Conservation (phyloP, 768 basidiomycete genomes). For the Lactifluus volemus region DNA sequence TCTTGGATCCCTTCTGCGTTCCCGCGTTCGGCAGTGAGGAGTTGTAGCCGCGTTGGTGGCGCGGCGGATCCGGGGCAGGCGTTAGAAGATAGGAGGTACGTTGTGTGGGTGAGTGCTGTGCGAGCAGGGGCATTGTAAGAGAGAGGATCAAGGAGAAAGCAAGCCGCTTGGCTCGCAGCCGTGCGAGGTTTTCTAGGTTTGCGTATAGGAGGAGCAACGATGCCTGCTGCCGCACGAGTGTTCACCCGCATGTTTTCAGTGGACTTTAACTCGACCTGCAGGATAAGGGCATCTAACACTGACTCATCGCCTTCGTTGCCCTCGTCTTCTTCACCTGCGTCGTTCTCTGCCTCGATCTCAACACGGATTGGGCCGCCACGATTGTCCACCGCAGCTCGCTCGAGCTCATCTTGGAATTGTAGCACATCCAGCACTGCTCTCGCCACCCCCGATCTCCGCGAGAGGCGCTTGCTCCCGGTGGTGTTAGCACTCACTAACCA, state of each 20-base stretch:
- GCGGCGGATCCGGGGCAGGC: slow-evolving; percentile 19
- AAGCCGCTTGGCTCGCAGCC: slow-evolving; percentile 39
- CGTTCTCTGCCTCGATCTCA: slow-evolving; percentile 29
- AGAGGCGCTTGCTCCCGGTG: slow-evolving; percentile 29
- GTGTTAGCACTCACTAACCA: slow-evolving; percentile 53
- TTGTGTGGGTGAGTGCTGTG: slow-evolving; percentile 23
- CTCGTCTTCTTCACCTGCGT: slow-evolving; percentile 21
- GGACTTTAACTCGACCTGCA: not conserved
- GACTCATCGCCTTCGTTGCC: not conserved
- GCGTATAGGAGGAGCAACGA: slow-evolving; percentile 15
- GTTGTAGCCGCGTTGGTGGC: slow-evolving; percentile 56
- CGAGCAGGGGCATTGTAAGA: slow-evolving; percentile 23
- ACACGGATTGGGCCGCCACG: slow-evolving; percentile 30
- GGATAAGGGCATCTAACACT: slow-evolving; percentile 1
- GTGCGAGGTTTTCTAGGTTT: slow-evolving; percentile 27
- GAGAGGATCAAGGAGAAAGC: slow-evolving; percentile 54
- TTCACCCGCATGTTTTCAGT: not conserved
- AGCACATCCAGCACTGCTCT: slow-evolving; percentile 63
- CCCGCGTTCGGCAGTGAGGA: slow-evolving; percentile 50
- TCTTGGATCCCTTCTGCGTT: slow-evolving; percentile 49
- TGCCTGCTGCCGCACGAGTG: not conserved
- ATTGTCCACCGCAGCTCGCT: slow-evolving; percentile 34
- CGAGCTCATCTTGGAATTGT: slow-evolving; percentile 56
- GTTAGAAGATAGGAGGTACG: slow-evolving; percentile 47
- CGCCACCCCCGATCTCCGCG: slow-evolving; percentile 58